Percentiles rank a stretch among this genome's conserved stretches.
These are phyloP conservation scores for Pluteus cervinus DNA, from an alignment of 768 basidiomycete species.

Conservation along the genomic window DNA sequence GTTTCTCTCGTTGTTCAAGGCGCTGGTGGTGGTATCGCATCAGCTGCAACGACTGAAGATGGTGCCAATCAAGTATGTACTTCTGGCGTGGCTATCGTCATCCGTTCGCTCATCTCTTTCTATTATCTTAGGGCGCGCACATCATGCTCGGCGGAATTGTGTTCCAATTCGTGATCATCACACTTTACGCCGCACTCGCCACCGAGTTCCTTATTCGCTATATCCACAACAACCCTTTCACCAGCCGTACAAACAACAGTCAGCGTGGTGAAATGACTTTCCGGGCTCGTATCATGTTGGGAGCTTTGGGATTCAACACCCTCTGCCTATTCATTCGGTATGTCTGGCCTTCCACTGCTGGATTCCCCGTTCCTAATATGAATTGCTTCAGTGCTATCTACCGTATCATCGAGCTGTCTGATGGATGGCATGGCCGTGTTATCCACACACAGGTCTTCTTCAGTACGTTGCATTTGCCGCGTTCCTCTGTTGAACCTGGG, in stretches of 20 bases:
- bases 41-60: constrained; percentile 23
- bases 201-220: constrained; percentile 39
- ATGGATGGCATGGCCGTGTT: constrained; percentile 46
- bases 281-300: constrained; percentile 22
- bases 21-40: constrained; percentile 53
- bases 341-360: constrained; percentile 10
- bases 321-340: constrained; percentile 44
- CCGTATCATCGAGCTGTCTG: constrained; percentile 42
- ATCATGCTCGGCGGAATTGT: constrained; percentile 44
- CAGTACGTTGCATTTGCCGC: constrained; percentile 14
- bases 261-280: neutral
- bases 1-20: constrained; percentile 60
- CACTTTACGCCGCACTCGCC: constrained; percentile 32
- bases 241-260: neutral
- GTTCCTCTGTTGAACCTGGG: neutral
- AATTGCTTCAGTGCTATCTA: constrained; percentile 36
- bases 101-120: too few species aligned
- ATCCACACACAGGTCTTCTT: constrained; percentile 39
- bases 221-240: constrained; percentile 25
- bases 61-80: too few species aligned
- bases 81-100: too few species aligned
- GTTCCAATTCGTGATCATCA: constrained; percentile 41
- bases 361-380: neutral
- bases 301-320: constrained; percentile 28
- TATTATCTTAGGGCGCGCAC: constrained; percentile 20